Evolutionary conservation across 2,329 filamentous ascomycete genomes (phyloP).

Genomic region (Phaeosphaeria sp.): DNA sequence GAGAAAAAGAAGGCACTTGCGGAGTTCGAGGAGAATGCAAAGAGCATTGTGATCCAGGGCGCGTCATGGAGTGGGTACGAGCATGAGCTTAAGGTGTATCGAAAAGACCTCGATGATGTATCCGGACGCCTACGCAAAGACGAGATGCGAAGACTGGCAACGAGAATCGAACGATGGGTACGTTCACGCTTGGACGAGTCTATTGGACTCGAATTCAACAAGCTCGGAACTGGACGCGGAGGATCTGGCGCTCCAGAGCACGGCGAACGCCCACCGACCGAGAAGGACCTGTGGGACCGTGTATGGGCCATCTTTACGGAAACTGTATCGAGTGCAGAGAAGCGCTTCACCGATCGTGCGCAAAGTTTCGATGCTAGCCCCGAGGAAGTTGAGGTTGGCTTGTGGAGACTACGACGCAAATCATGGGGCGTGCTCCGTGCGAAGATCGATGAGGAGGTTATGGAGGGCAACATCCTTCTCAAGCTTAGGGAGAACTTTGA

Average conservation of each 20-base stretch:
- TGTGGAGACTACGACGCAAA: slow-evolving; percentile 92
- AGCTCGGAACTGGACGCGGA: slow-evolving; percentile 84
- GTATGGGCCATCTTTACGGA: slow-evolving; percentile 87
- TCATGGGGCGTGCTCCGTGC: slow-evolving; percentile 90
- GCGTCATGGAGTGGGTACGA: slow-evolving; percentile 87
- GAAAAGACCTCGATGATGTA: slow-evolving; percentile 89
- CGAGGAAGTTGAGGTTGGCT: slow-evolving; percentile 88
- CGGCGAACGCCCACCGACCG: slow-evolving; percentile 71
- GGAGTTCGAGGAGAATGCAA: slow-evolving; percentile 77
- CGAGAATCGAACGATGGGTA: slow-evolving; percentile 92
- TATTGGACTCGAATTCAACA: slow-evolving; percentile 93
- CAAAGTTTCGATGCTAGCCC: slow-evolving; percentile 91
- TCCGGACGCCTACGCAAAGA: slow-evolving; percentile 86
- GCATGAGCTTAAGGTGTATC: slow-evolving; percentile 78
- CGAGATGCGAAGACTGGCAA: slow-evolving; percentile 92
- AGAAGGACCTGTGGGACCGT: slow-evolving; percentile 93
- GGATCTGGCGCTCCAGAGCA: slow-evolving; percentile 81
- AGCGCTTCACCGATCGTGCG: slow-evolving; percentile 83
- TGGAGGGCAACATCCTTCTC: slow-evolving; percentile 93
- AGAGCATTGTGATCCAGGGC: slow-evolving; percentile 76
- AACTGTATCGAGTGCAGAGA: slow-evolving; percentile 84
- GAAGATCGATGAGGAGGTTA: slow-evolving; percentile 95
- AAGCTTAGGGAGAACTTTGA: slow-evolving; percentile 99
- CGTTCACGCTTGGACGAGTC: slow-evolving; percentile 85
- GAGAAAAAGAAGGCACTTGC: slow-evolving; percentile 80